Evolutionary conservation across 208 protist species (phyloP).

Genomic region (Leishmania gerbilli): DNA sequence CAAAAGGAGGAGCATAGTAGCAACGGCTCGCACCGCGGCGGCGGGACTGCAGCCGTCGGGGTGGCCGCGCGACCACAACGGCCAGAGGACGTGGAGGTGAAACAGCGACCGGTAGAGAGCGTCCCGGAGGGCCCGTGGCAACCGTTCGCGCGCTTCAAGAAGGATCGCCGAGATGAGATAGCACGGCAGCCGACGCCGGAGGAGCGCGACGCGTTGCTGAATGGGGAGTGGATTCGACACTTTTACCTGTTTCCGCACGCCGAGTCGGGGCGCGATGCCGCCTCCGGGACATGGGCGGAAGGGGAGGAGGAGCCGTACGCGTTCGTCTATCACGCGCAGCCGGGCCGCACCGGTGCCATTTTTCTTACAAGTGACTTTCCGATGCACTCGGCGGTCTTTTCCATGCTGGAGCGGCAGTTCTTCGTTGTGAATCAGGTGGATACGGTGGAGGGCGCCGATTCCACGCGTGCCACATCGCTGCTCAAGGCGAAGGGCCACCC

Average conservation of each 20-base stretch:
- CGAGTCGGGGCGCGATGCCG: background rate
- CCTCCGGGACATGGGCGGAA: background rate
- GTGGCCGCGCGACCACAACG: background rate
- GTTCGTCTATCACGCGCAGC: constrained; percentile 86
- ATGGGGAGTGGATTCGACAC: constrained; percentile 86
- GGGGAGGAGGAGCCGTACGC: constrained; percentile 48
- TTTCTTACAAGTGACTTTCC: constrained; percentile 75
- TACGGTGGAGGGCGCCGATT: constrained; percentile 51
- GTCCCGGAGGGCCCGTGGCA: constrained; percentile 71
- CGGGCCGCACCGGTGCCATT: constrained; percentile 79
- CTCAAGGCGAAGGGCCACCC: constrained; percentile 54
- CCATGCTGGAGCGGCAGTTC: constrained; percentile 77
- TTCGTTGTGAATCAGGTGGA: constrained; percentile 79
- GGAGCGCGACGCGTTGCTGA: constrained; percentile 73
- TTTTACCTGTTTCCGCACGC: constrained; percentile 76
- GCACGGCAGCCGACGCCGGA: constrained; percentile 64
- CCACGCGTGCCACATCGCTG: constrained; percentile 49
- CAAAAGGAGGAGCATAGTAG: constrained; percentile 15
- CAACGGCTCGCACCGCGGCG: background rate
- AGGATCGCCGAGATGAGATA: constrained; percentile 29
- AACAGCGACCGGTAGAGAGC: constrained; percentile 37
- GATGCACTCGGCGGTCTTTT: constrained; percentile 86
- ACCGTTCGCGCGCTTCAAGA: constrained; percentile 72
- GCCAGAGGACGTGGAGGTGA: constrained; percentile 27
- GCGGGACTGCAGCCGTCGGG: background rate